These are phyloP conservation scores for Clitopilus passeckerianus DNA, from an alignment of 768 basidiomycete species.

Conservation along the genomic window DNA sequence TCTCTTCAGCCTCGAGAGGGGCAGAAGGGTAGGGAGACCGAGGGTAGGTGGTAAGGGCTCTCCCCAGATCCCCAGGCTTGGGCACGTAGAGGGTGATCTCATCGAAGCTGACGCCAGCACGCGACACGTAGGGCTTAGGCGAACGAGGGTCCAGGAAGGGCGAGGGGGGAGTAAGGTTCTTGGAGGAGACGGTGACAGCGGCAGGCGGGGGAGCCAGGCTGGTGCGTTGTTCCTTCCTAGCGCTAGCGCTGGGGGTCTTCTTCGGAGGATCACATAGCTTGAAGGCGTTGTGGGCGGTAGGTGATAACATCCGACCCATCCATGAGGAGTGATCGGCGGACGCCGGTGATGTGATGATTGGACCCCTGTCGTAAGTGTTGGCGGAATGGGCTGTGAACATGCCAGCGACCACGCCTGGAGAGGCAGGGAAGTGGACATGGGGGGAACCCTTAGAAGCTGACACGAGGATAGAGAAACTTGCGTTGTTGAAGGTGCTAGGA, in stretches of 20 bases:
- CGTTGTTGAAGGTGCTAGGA: slow-evolving; percentile 19
- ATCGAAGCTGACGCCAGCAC: slow-evolving; percentile 8
- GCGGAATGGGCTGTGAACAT: slow-evolving; percentile 57
- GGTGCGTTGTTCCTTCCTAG: slow-evolving; percentile 2
- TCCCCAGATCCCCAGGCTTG: slow-evolving; percentile 17
- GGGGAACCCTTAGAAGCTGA: slow-evolving; percentile 31
- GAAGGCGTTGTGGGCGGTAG: slow-evolving; percentile 25
- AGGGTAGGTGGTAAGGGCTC: slow-evolving; percentile 28
- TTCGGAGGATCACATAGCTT: slow-evolving; percentile 27
- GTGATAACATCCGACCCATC: slow-evolving; percentile 41
- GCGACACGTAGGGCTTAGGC: slow-evolving; percentile 21
- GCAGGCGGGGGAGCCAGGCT: not conserved
- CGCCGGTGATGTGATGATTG: slow-evolving; percentile 58
- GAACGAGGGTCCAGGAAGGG: slow-evolving; percentile 35
- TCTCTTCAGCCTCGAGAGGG: slow-evolving; percentile 16
- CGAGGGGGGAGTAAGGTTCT: slow-evolving; percentile 8
- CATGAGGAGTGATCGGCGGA: slow-evolving; percentile 49
- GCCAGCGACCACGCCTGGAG: slow-evolving; percentile 44
- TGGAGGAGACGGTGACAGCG: not conserved
- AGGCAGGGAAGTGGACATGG: slow-evolving; percentile 66
- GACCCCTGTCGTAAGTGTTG: slow-evolving; percentile 56
- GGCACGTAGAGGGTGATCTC: slow-evolving; percentile 11
- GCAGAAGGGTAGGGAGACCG: slow-evolving; percentile 39
- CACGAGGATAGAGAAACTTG: slow-evolving; percentile 25
- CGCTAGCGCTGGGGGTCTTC: slow-evolving; percentile 1